Base-by-base conservation (phyloP, 2,329 filamentous ascomycete species). In the Clarireedia sp. region DNA sequence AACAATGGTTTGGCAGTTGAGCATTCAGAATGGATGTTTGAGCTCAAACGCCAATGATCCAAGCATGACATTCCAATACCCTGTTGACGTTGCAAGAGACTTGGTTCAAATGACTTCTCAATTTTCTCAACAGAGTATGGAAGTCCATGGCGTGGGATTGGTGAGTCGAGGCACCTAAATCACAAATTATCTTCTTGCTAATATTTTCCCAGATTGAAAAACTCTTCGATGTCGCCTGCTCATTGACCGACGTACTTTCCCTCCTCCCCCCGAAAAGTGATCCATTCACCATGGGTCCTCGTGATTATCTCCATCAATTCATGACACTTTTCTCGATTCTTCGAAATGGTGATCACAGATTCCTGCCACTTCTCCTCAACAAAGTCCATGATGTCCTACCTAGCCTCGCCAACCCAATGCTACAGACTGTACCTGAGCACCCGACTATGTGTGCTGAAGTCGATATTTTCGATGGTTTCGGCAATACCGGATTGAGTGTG, bases 311-410 rank as follows among this genome's bases (percentile, higher is more conserved):
- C 5, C 82, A 82, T 58, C 79, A 86, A 57, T 78, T 91, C 29
- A 73, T 88, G 41, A 81, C 79, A 57, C 77, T 90, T 8, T 75
- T 90, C 2, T 83, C 84, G 2, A 75, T 82, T 8, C 77, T 94
- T 17, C 86, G 87, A n/a, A 85, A 82, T 56, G 88, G 88, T 6
- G 80, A 91, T 55, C 80, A 86, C 59, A 85, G 86, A 51, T 94
- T 90, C 67, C 74, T 92, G 14, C 89, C 89, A 2, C 76, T 95
- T 0, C 77, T 95, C 1, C 72, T 94, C 54, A 80, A 79, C 68
- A 94, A 92, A 72, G 79, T 92, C 40, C 78, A 85, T 58, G 86
- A 92, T 43, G 77, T 86, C 3, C 72, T 91, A 3, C 86, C 86
- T 7, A 76, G 76, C 14, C 73, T 85, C 16, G 75, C 77, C 56